Percentiles rank a stretch among this genome's conserved stretches.
These are phyloP conservation scores for Hygrophorus russula DNA, from an alignment of 768 basidiomycete genomes.

Conservation along the genomic window DNA sequence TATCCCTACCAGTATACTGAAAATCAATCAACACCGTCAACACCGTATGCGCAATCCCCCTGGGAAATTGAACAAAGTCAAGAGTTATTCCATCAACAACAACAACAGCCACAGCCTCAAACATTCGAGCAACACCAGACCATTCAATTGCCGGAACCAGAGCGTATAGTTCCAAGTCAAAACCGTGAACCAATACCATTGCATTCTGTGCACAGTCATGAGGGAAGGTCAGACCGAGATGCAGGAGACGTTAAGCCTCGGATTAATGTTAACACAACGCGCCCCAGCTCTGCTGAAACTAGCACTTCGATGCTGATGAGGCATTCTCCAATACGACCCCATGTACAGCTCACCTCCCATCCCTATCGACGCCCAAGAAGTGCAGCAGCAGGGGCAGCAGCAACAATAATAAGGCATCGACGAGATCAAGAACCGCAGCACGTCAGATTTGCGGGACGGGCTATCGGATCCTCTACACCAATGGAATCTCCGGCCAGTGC, in stretches of 20 bases:
- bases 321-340: constrained; percentile 10
- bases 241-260: constrained; percentile 14
- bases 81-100: constrained; percentile 17
- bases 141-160: constrained; percentile 14
- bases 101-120: constrained; percentile 21
- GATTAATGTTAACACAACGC: constrained; percentile 13
- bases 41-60: constrained; percentile 30
- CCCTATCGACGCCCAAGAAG: constrained; percentile 19
- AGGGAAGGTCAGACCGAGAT: constrained; percentile 15
- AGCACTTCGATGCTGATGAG: constrained; percentile 11
- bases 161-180: constrained; percentile 21
- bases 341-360: constrained; percentile 14
- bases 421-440: constrained; percentile 10
- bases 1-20: constrained; percentile 37
- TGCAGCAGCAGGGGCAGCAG: constrained; percentile 8
- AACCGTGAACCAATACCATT: constrained; percentile 14
- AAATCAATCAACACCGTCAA: constrained; percentile 36
- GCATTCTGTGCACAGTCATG: constrained; percentile 16
- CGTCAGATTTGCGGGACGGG: constrained; percentile 17
- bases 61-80: constrained; percentile 16
- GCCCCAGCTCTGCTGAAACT: constrained; percentile 12
- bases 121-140: constrained; percentile 11
- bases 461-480: constrained; percentile 14
- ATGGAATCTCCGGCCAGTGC: constrained; percentile 14
- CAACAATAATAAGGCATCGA: constrained; percentile 1